phyloP scores from a whole-genome alignment of 306 rosid genomes.

The Canavalia ensiformis region DNA sequence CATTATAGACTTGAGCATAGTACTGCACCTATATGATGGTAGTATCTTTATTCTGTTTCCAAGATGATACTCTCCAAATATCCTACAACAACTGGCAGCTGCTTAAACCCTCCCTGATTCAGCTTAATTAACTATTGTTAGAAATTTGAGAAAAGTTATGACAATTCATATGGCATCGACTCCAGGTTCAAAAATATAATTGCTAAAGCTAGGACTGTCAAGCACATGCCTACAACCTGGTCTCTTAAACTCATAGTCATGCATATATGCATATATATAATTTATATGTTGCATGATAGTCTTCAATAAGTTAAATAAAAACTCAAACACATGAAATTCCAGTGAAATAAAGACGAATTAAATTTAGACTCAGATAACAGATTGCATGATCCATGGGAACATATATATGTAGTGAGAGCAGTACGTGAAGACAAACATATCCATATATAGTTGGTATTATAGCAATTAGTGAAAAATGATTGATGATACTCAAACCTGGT shows the following conservation, averaged over 20 bases:
- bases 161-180: background rate
- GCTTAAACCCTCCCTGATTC: background rate
- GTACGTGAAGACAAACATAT: background rate
- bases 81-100: background rate
- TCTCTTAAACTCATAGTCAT: conserved; percentile 12
- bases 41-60: conserved; percentile 12
- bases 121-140: background rate
- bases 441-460: background rate
- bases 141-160: conserved; percentile 29
- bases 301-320: background rate
- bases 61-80: conserved; percentile 24
- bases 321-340: background rate
- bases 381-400: background rate
- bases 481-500: conserved; percentile 58
- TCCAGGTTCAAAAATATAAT: background rate
- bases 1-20: background rate
- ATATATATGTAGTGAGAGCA: background rate
- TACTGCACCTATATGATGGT: background rate
- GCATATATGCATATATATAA: background rate
- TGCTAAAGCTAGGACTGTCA: conserved; percentile 1
- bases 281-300: background rate
- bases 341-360: background rate
- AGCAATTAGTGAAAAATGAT: background rate
- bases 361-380: background rate
- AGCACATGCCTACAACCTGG: conserved; percentile 14